Evolutionary conservation across 2,329 filamentous ascomycete genomes (phyloP).

Genomic region (Sclerotinia minor): DNA sequence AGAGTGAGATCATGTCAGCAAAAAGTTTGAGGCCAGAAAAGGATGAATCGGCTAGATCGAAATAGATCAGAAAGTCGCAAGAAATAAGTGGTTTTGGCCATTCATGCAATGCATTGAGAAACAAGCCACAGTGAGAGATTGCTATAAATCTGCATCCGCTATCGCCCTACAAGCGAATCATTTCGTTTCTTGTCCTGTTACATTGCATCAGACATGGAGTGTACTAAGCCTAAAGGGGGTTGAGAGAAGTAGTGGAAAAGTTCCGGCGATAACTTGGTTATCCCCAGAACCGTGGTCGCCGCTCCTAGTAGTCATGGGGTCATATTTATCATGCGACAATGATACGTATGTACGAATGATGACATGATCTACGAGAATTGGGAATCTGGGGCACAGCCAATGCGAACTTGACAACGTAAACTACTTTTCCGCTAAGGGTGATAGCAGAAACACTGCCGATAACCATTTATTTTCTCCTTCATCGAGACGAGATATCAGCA

Average conservation of each 20-base stretch:
- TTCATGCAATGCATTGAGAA: not conserved
- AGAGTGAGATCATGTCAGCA: conserved; percentile 18
- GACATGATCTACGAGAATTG: not conserved
- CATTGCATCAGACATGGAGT: not conserved
- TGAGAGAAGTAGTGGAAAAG: too few species aligned
- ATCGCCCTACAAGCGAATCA: not conserved
- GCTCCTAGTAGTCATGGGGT: not conserved
- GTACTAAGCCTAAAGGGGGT: not conserved
- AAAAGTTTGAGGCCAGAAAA: not conserved
- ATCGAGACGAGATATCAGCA: not conserved
- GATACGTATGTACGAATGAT: not conserved
- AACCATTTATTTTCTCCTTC: not conserved
- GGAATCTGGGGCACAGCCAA: not conserved
- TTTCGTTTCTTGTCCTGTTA: not conserved
- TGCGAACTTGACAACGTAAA: not conserved
- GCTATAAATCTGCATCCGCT: not conserved
- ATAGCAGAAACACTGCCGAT: not conserved
- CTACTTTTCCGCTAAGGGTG: not conserved
- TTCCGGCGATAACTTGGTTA: conserved; percentile 8
- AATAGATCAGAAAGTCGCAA: not conserved
- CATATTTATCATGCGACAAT: not conserved
- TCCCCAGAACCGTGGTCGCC: not conserved
- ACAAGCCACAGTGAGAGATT: not conserved
- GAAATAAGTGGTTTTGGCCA: not conserved
- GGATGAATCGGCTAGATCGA: not conserved